Evolutionary conservation across 176 grass and related monocot species (phyloP), one percentile per base, ranked within the genome.

Genomic region (Sorghum bicolor): DNA sequence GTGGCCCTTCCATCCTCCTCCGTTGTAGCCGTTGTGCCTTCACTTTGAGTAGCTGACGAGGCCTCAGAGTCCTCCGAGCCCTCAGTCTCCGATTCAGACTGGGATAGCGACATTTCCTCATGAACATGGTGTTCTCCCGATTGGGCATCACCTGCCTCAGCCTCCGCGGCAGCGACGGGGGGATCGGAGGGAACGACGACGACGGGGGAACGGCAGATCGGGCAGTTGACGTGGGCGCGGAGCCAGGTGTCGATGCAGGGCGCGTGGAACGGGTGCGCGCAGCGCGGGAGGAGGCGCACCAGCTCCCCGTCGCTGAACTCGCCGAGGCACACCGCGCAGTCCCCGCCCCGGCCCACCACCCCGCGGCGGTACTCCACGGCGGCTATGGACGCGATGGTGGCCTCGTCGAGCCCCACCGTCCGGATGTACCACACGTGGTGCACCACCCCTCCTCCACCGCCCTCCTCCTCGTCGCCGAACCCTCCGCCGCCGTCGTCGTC

Each of bases 181-280:
- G 60, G 39, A 28, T 70, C 64, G 26, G 82, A 57, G 28, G 93
- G 64, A 20, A 69, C 84, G 25, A 78, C 85, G 45, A 90, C 85
- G 26, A 95, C 81, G 25, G 74, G 39, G 79, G 93, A 85, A 5
- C 93, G 90, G 88, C 93, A 95, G 24, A 95, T 37, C 13, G 93
- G 93, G 72, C 93, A 95, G 76, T 74, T 95, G 79, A 95, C 93
- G 43, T 95, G 93, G 24, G 83, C 82, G 13, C 93, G 87, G 64
- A 95, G 93, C 93, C 93, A 95, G 41, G 93, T 92, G 82, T 95
- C 93, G 90, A 95, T 95, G 85, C 93, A 95, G 48, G 83, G 55
- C 4, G 88, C 76, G 45, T 95, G 93, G 88, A 95, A 95, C 64
- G 88, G 85, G 80, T 95, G 93, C 9, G 79, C 72, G 72, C 93